phyloP scores from a whole-genome alignment of 257 asterid genomes.

The Lavandula angustifolia region DNA sequence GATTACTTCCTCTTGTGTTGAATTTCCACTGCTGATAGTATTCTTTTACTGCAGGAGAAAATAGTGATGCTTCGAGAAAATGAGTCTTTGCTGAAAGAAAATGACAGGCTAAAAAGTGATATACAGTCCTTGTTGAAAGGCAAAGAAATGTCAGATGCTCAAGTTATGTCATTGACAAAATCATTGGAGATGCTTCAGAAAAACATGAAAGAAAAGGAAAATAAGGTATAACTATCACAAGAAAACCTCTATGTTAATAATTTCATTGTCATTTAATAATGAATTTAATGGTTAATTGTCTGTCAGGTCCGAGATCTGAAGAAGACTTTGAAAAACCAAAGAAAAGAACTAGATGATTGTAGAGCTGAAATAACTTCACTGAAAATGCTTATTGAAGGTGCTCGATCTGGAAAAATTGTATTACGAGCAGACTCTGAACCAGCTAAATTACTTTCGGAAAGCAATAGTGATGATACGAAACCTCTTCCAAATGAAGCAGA shows the following conservation, averaged over 20 bases:
- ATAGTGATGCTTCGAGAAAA: conserved; percentile 72
- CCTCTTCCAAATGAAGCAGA: conserved; percentile 52
- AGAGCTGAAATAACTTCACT: conserved; percentile 96
- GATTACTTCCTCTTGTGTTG: conserved; percentile 19
- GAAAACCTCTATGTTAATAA: conserved; percentile 1
- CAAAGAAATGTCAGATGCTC: conserved; percentile 72
- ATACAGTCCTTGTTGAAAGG: conserved; percentile 57
- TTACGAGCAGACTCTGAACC: conserved; percentile 41
- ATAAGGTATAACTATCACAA: conserved; percentile 47
- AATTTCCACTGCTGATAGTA: conserved; percentile 30
- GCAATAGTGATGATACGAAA: conserved; percentile 45
- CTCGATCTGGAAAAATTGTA: conserved; percentile 53
- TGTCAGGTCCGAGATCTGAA: conserved; percentile 78
- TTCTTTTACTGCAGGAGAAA: conserved; percentile 70
- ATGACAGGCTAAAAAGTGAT: conserved; percentile 65
- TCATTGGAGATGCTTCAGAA: conserved; percentile 86
- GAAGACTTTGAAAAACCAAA: conserved; percentile 67
- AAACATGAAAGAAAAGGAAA: conserved; percentile 84
- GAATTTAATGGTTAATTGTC: conserved; percentile 22
- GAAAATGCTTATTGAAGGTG: conserved; percentile 79
- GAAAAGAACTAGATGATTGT: conserved; percentile 80
- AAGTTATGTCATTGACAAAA: conserved; percentile 61
- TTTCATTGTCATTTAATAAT: conserved; percentile 21
- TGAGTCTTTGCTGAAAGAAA: conserved; percentile 69
- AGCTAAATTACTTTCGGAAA: conserved; percentile 43